Evolutionary conservation across 208 protist genomes (phyloP), one percentile per base, ranked within the genome.

Genomic region (Acanthamoeba quina): DNA sequence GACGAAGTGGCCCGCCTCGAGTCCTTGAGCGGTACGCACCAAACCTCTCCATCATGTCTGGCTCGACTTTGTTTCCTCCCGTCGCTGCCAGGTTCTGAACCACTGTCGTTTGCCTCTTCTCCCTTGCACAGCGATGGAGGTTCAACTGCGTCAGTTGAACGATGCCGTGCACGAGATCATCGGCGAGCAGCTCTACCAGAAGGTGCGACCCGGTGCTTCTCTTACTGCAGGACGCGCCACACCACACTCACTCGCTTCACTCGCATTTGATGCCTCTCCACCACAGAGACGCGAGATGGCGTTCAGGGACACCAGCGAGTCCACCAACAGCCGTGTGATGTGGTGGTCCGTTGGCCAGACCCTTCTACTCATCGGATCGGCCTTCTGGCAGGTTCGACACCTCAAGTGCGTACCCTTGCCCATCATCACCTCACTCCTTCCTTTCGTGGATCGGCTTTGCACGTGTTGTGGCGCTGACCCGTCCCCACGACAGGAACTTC

Each of bases 161-260:
- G 95, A 96, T 49, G 94, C 96, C 80, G 80, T 96, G n/a, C 82
- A 95, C 47, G 82, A 96, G 92, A 96, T 97, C 66, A 93, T 94
- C 72, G 96, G 95, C 56, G 96, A 97, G 92, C 96, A 97, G 83
- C 93, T 82, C 29, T 97, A 97, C 64, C 96, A 97, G 94, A 95
- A 95, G 62, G 96, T 94, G 21, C 24, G 21, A 5, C 56, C 29
- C 24, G 17, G 21, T 64, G 17, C 19, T 21, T 58, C 15, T 58
- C 54, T 58, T 21, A 21, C 52, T 26, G 19, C 56, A 26, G 6
- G 56, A 62, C 24, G 56, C 6, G 64, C 41, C 37, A 37, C 13
- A 29, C 3, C 5, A 52, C 10, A 44, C 31, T 10, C 49, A 17
- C 13, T 60, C 31, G 13, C 56, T 6, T 41, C 29, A 29, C 10